phyloP scores from a whole-genome alignment of 2,329 filamentous ascomycete species.

The Botrytis sinoallii region DNA sequence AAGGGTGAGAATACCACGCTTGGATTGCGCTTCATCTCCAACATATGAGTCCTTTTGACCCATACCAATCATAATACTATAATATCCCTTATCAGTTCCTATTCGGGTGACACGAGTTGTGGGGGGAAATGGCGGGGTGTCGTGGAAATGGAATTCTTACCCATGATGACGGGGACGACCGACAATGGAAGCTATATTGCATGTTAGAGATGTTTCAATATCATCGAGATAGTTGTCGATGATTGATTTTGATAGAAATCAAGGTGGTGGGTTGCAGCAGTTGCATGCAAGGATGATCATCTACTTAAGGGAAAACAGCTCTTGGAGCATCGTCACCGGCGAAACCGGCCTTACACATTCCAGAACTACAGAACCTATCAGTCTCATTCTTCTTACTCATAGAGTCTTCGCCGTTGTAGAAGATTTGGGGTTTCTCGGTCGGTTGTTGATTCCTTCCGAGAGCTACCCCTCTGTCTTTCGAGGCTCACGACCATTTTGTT shows the following conservation, averaged over 20 bases:
- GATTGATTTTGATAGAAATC: background rate
- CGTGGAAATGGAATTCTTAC: conserved; percentile 54
- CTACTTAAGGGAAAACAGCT: conserved; percentile 99
- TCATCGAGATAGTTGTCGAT: background rate
- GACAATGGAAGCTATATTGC: conserved; percentile 84
- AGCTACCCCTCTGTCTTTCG: conserved; percentile 30
- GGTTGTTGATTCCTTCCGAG: conserved; percentile 13
- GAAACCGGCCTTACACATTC: conserved; percentile 99
- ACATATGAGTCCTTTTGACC: conserved; percentile 99
- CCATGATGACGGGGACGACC: conserved; percentile 99
- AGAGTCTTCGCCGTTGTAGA: conserved; percentile 17
- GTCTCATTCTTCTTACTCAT: conserved; percentile 22
- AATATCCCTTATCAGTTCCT: conserved; percentile 33
- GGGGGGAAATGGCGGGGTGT: conserved; percentile 29
- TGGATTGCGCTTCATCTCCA: conserved; percentile 99
- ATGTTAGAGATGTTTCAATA: conserved; percentile 26
- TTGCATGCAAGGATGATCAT: conserved; percentile 36
- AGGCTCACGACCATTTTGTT: conserved; percentile 15
- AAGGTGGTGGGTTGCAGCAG: background rate
- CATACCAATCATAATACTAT: conserved; percentile 99
- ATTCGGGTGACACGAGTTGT: conserved; percentile 23
- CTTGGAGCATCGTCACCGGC: conserved; percentile 99
- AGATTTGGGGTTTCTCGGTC: conserved; percentile 20
- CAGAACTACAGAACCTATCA: conserved; percentile 66
- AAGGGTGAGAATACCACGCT: conserved; percentile 99